Evolutionary conservation across 345 rosid genomes (phyloP).

Genomic region (Eucalyptus erythrocorys): DNA sequence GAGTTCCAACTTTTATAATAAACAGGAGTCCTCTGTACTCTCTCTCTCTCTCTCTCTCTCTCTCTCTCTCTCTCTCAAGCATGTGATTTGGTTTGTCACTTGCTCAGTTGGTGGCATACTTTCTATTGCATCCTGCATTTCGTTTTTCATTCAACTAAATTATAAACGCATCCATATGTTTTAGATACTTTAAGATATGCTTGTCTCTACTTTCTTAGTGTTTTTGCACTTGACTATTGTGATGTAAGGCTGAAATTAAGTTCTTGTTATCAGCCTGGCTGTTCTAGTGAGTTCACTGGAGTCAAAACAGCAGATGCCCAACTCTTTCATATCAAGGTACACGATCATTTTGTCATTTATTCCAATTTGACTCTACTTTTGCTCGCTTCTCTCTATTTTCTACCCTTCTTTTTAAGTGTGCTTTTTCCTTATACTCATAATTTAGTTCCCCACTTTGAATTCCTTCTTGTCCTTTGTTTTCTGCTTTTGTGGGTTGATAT

Average conservation of each 20-base stretch:
- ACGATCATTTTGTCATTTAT: neutral
- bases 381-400: neutral
- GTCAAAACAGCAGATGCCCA: slow-evolving; percentile 45
- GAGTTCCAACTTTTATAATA: neutral
- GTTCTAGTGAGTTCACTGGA: slow-evolving; percentile 81
- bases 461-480: neutral
- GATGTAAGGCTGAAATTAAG: neutral
- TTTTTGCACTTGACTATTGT: neutral
- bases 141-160: neutral
- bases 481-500: neutral
- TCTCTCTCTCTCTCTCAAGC: neutral
- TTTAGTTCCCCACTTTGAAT: neutral
- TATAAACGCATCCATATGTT: neutral
- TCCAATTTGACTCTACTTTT: neutral
- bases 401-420: neutral
- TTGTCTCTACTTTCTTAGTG: neutral
- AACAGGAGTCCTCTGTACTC: neutral
- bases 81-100: neutral
- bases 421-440: neutral
- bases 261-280: slow-evolving; percentile 65
- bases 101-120: neutral
- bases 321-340: slow-evolving; percentile 78
- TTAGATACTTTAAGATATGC: neutral
- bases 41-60: neutral
- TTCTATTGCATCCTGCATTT: neutral